Conservation (phyloP, 1,284 basidiomycete species). For the Ganoderma multipileum region DNA sequence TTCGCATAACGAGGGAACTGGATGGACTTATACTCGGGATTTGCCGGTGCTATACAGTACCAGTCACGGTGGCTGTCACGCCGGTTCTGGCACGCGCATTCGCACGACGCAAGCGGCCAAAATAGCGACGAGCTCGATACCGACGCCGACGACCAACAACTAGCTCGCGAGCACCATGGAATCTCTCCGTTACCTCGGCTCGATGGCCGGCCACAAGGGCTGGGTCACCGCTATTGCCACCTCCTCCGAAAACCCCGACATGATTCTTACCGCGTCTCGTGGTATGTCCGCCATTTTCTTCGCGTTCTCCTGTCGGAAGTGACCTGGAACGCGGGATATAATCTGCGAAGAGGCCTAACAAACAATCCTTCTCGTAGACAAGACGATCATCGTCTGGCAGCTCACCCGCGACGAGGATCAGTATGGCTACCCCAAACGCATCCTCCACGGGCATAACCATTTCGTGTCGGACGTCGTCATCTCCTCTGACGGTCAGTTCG, state of each 20-base stretch:
- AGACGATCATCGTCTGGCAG: conserved; percentile 99
- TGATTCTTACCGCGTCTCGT: conserved; percentile 96
- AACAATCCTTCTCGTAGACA: conserved; percentile 66
- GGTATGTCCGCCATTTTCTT: conserved; percentile 59
- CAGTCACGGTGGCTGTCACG: conserved; percentile 71
- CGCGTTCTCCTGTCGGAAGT: conserved; percentile 14
- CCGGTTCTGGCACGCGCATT: conserved; percentile 22
- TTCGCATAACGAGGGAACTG: neutral
- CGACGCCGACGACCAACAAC: conserved; percentile 48
- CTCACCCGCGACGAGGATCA: conserved; percentile 94
- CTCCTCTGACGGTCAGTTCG: conserved; percentile 99
- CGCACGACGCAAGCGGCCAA: conserved; percentile 29
- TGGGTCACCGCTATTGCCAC: conserved; percentile 98
- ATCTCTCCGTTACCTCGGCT: conserved; percentile 91
- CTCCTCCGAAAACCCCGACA: conserved; percentile 95
- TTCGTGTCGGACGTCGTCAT: conserved; percentile 99
- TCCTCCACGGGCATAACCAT: conserved; percentile 99
- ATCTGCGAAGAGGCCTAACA: conserved; percentile 7
- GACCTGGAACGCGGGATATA: neutral
- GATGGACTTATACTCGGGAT: conserved; percentile 36
- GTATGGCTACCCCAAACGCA: conserved; percentile 96
- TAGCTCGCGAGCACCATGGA: conserved; percentile 68
- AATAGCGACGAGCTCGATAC: conserved; percentile 40
- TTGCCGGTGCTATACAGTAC: conserved; percentile 51
- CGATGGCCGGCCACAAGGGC: conserved; percentile 94